These are phyloP conservation scores for Ogataea minuta DNA, from an alignment of 805 yeast genomes.

Conservation along the genomic window DNA sequence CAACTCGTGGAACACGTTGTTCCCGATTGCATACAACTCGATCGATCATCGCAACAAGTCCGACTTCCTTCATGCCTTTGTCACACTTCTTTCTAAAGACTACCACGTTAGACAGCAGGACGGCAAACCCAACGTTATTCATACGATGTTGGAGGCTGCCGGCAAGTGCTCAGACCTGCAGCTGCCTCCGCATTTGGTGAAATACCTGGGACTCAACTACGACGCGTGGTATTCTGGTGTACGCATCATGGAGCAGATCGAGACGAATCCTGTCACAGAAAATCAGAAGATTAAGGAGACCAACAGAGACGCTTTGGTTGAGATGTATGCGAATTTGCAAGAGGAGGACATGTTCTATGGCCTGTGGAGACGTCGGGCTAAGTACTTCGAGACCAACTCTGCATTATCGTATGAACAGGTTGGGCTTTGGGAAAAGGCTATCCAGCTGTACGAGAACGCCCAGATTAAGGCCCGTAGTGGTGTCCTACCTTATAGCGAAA, in stretches of 20 bases:
- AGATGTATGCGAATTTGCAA: constrained; percentile 80
- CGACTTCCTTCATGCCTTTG: constrained; percentile 80
- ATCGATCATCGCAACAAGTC: constrained; percentile 77
- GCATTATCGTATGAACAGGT: constrained; percentile 94
- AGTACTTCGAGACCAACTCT: constrained; percentile 87
- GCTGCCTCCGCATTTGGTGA: constrained; percentile 90
- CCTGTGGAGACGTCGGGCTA: constrained; percentile 94
- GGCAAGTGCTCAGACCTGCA: constrained; percentile 69
- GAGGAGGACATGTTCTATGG: constrained; percentile 98
- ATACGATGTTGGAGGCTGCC: constrained; percentile 80
- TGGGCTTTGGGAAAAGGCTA: constrained; percentile 93
- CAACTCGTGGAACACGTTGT: constrained; percentile 76
- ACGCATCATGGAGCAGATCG: constrained; percentile 74
- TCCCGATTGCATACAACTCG: constrained; percentile 75
- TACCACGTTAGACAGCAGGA: constrained; percentile 91
- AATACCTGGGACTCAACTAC: constrained; percentile 81
- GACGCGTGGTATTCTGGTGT: constrained; percentile 91
- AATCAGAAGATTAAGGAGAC: constrained; percentile 77
- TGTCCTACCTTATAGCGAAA: constrained; percentile 89
- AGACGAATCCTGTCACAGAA: constrained; percentile 43
- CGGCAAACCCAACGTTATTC: constrained; percentile 81
- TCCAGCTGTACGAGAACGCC: constrained; percentile 91
- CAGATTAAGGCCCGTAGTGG: constrained; percentile 96
- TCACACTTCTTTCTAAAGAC: constrained; percentile 79
- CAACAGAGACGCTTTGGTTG: constrained; percentile 86